phyloP scores from a whole-genome alignment of 2,329 filamentous ascomycete species.

The Paecilomyces niveus region DNA sequence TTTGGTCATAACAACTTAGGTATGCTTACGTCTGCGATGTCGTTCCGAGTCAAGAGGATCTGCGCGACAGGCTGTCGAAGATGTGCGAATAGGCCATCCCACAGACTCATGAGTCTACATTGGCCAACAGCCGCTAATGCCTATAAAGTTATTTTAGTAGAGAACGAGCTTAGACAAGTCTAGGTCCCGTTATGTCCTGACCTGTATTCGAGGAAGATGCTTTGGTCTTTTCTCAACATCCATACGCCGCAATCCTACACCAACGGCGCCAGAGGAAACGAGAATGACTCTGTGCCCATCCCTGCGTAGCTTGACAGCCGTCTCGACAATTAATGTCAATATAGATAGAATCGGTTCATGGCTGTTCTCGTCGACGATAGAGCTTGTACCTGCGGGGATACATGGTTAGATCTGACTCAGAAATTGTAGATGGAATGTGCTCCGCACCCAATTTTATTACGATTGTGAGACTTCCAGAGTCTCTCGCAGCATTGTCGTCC shows the following conservation, averaged over 20 bases:
- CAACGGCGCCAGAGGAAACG: slow-evolving; percentile 94
- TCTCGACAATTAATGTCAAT: slow-evolving; percentile 88
- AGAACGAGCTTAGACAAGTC: slow-evolving; percentile 2
- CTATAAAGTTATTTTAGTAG: slow-evolving; percentile 31
- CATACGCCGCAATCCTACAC: slow-evolving; percentile 86
- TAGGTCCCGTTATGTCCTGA: slow-evolving; percentile 21
- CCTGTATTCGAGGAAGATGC: slow-evolving; percentile 80
- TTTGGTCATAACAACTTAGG: background rate
- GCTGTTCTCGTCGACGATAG: slow-evolving; percentile 94
- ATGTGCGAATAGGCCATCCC: slow-evolving; percentile 87
- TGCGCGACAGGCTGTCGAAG: slow-evolving; percentile 87
- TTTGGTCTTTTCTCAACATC: slow-evolving; percentile 81
- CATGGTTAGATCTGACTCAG: slow-evolving; percentile 9
- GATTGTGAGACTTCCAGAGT: slow-evolving; percentile 23
- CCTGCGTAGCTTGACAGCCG: slow-evolving; percentile 75
- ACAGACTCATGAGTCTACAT: slow-evolving; percentile 87
- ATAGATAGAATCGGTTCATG: slow-evolving; percentile 91
- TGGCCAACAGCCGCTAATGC: slow-evolving; percentile 94
- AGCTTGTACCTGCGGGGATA: slow-evolving; percentile 70
- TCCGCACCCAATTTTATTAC: slow-evolving; percentile 34
- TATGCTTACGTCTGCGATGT: slow-evolving; percentile 82
- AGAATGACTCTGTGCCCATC: slow-evolving; percentile 93
- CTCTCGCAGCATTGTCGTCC: slow-evolving; percentile 16
- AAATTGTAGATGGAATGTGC: background rate
- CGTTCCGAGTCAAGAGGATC: slow-evolving; percentile 86